These are phyloP conservation scores for Candida verbasci DNA, from an alignment of 805 yeast species.

Conservation along the genomic window DNA sequence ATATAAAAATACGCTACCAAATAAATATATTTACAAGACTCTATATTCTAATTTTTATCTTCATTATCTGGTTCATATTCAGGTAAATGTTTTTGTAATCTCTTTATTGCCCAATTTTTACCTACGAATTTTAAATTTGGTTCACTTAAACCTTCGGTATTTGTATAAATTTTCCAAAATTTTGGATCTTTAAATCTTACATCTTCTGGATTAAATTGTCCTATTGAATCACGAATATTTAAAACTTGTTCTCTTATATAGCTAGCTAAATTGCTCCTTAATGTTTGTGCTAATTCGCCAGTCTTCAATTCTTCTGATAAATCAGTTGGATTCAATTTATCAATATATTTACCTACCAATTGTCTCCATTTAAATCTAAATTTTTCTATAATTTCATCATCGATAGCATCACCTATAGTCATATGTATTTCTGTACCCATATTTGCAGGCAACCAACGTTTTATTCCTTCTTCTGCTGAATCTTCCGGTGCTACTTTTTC, in stretches of 20 bases:
- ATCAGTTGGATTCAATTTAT: conserved; percentile 50
- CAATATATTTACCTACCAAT: conserved; percentile 52
- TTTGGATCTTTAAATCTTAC: conserved; percentile 58
- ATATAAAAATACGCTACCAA: too few relatives aligned
- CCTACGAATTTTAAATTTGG: conserved; percentile 72
- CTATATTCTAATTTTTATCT: neutral
- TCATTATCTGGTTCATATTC: conserved; percentile 15
- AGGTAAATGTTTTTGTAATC: conserved; percentile 53
- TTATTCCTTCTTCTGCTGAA: conserved; percentile 49
- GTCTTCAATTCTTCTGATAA: conserved; percentile 56
- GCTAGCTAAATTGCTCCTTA: conserved; percentile 69
- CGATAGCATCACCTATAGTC: conserved; percentile 66
- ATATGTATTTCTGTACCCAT: conserved; percentile 66
- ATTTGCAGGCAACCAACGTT: conserved; percentile 57
- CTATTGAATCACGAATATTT: conserved; percentile 38
- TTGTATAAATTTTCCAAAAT: conserved; percentile 73
- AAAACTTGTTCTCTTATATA: conserved; percentile 61
- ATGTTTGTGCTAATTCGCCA: conserved; percentile 60
- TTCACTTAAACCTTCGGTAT: conserved; percentile 60
- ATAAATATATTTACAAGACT: conserved; percentile 2
- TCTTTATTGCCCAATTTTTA: conserved; percentile 75
- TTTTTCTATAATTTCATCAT: conserved; percentile 51
- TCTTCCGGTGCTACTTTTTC: conserved; percentile 84
- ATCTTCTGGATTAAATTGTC: conserved; percentile 57
- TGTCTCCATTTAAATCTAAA: conserved; percentile 70